Percentiles rank a stretch among this genome's conserved stretches.
Evolutionary conservation across 2,329 filamentous ascomycete species (phyloP).

Genomic region (Dactylellina leptospora): DNA sequence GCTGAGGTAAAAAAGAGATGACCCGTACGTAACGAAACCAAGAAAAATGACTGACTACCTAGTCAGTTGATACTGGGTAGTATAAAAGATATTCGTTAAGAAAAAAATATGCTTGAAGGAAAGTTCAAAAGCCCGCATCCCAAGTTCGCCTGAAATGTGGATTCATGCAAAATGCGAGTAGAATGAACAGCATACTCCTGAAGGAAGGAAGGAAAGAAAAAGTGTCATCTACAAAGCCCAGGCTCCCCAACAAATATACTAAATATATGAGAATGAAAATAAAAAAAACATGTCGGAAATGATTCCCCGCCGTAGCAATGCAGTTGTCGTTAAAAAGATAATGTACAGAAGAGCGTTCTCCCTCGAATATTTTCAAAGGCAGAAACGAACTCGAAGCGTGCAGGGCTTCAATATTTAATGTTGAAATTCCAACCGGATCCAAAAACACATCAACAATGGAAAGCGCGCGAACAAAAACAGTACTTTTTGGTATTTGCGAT

Average conservation of each 20-base stretch:
- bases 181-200: slow-evolving; percentile 31
- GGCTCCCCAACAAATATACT: neutral
- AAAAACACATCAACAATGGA: neutral
- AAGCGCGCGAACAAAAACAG: neutral
- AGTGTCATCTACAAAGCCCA: neutral
- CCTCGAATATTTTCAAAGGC: slow-evolving; percentile 18
- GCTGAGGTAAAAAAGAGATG: slow-evolving; percentile 1
- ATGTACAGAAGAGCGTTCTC: slow-evolving; percentile 52
- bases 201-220: slow-evolving; percentile 11
- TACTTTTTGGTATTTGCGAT: slow-evolving; percentile 49
- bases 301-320: slow-evolving; percentile 50
- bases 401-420: neutral
- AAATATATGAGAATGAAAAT: slow-evolving; percentile 5
- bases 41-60: no score
- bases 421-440: neutral
- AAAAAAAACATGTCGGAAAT: slow-evolving; percentile 1
- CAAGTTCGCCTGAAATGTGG: slow-evolving; percentile 53
- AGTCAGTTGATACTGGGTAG: no score
- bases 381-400: neutral
- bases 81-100: no score
- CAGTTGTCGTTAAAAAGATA: slow-evolving; percentile 44
- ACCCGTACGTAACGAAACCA: slow-evolving; percentile 6
- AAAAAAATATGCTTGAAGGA: slow-evolving; percentile 24
- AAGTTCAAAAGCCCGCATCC: slow-evolving; percentile 40
- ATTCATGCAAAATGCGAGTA: slow-evolving; percentile 26